A percentile compares a stretch with the other conserved stretches of the same genome.
Conservation (phyloP, 1,284 basidiomycete genomes). For the Rhodotorula sp. region DNA sequence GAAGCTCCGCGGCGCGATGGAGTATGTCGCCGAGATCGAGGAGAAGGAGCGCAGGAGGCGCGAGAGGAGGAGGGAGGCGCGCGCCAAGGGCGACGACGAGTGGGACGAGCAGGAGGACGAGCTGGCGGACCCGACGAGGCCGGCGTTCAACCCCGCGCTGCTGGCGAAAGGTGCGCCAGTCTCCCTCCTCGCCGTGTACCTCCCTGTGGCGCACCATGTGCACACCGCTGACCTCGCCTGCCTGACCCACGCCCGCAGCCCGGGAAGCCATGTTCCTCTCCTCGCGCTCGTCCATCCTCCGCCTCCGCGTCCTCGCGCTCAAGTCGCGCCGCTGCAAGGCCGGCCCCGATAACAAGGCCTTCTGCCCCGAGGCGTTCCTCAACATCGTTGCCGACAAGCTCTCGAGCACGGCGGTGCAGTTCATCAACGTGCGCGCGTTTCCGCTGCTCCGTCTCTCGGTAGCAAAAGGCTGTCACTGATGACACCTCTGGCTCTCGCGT, state of each 20-base stretch:
- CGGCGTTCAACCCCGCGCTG: conserved; percentile 80
- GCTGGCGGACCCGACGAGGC: conserved; percentile 55
- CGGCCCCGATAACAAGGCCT: conserved; percentile 79
- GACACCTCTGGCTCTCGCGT: background rate
- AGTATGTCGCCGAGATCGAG: conserved; percentile 81
- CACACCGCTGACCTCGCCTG: background rate
- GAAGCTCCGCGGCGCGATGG: conserved; percentile 73
- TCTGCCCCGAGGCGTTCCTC: conserved; percentile 96
- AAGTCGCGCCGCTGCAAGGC: conserved; percentile 80
- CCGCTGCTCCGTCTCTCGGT: background rate
- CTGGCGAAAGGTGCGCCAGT: conserved; percentile 74
- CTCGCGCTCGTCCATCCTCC: conserved; percentile 78
- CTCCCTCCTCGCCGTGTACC: background rate
- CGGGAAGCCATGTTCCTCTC: conserved; percentile 86
- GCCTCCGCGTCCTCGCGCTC: conserved; percentile 77
- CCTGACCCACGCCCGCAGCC: conserved; percentile 57
- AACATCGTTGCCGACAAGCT: conserved; percentile 96
- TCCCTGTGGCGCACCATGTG: too few relatives aligned
- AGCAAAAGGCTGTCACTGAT: background rate
- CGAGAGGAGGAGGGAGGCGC: conserved; percentile 53
- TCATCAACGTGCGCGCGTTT: conserved; percentile 68
- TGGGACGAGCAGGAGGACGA: conserved; percentile 53
- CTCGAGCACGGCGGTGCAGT: conserved; percentile 94
- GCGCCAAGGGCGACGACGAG: conserved; percentile 45
- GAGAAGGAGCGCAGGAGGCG: conserved; percentile 72